These are phyloP conservation scores for Xenosphaeropsis pyriputrescens DNA, from an alignment of 2,329 filamentous ascomycete species.

Conservation along the genomic window DNA sequence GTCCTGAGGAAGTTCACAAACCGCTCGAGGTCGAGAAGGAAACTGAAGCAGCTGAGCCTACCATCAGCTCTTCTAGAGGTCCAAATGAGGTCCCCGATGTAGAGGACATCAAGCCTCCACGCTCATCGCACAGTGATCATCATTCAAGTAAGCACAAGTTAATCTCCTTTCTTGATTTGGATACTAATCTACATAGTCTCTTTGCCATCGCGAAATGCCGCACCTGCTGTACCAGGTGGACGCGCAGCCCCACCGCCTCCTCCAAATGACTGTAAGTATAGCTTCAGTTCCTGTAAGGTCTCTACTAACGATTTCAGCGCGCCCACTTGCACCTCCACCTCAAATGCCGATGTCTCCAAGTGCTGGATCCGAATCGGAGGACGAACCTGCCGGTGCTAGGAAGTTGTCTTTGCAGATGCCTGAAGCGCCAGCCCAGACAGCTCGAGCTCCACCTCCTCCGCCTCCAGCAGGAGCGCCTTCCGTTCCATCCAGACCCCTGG, in stretches of 20 bases:
- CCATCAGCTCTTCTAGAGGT: constrained; percentile 15
- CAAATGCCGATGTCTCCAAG: constrained; percentile 48
- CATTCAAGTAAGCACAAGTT: no score
- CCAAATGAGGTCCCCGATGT: constrained; percentile 35
- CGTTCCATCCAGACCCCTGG: constrained; percentile 21
- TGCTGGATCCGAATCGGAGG: constrained; percentile 74
- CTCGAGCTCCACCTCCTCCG: constrained; percentile 28
- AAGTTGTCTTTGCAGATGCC: constrained; percentile 26
- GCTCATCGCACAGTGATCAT: no score
- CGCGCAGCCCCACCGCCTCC: constrained; percentile 41
- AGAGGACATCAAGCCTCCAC: constrained; percentile 27
- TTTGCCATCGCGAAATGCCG: constrained; percentile 6
- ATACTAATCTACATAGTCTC: background rate
- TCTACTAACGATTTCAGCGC: constrained; percentile 33
- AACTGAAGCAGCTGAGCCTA: constrained; percentile 31
- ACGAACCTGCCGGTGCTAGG: constrained; percentile 51
- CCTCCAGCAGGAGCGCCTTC: constrained; percentile 27
- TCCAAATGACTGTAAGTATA: constrained; percentile 43
- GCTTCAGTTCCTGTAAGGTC: background rate
- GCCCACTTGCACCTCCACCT: constrained; percentile 40
- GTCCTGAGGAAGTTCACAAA: constrained; percentile 29
- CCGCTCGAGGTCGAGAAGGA: constrained; percentile 23
- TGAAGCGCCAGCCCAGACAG: constrained; percentile 20
- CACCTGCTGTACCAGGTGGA: constrained; percentile 21
- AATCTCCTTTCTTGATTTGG: background rate